Evolutionary conservation across 73 alveolate genomes (phyloP).

Genomic region (Paramecium tetraurelia): DNA sequence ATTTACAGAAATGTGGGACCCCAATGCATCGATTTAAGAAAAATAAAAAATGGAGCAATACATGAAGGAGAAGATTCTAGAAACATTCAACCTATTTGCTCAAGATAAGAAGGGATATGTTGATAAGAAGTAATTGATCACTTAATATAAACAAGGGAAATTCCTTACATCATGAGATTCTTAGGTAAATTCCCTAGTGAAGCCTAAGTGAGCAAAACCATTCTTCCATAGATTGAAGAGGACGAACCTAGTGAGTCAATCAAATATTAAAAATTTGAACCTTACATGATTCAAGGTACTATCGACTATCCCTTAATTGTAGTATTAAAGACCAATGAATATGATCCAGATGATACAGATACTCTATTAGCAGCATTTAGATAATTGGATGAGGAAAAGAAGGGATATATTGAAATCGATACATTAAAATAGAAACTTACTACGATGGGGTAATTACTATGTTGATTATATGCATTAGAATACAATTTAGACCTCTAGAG

Average conservation of each 20-base stretch:
- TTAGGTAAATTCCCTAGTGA: slow-evolving; percentile 62
- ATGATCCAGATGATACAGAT: slow-evolving; percentile 61
- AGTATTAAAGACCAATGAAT: slow-evolving; percentile 53
- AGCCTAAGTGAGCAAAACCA: slow-evolving; percentile 58
- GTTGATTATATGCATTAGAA: neutral
- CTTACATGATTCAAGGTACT: slow-evolving; percentile 43
- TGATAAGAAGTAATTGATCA: slow-evolving; percentile 52
- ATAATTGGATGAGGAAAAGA: slow-evolving; percentile 44
- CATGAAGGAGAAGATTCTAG: slow-evolving; percentile 50
- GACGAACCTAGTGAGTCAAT: slow-evolving; percentile 59
- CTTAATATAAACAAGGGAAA: slow-evolving; percentile 11
- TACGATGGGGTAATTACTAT: slow-evolving; percentile 8
- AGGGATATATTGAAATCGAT: slow-evolving; percentile 60
- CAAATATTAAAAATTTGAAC: slow-evolving; percentile 57
- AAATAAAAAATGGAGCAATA: slow-evolving; percentile 45
- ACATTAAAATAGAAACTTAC: slow-evolving; percentile 6
- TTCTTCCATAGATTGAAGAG: slow-evolving; percentile 58
- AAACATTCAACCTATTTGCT: slow-evolving; percentile 51
- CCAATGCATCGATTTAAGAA: slow-evolving; percentile 50
- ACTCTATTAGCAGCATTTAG: slow-evolving; percentile 61
- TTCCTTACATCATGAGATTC: slow-evolving; percentile 59
- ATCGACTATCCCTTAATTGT: neutral
- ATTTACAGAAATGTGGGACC: slow-evolving; percentile 46
- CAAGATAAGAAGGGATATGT: slow-evolving; percentile 47
- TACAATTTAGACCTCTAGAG: slow-evolving; percentile 39